Conservation (phyloP, 2,329 filamentous ascomycete genomes). For the Aspergillus sp. region DNA sequence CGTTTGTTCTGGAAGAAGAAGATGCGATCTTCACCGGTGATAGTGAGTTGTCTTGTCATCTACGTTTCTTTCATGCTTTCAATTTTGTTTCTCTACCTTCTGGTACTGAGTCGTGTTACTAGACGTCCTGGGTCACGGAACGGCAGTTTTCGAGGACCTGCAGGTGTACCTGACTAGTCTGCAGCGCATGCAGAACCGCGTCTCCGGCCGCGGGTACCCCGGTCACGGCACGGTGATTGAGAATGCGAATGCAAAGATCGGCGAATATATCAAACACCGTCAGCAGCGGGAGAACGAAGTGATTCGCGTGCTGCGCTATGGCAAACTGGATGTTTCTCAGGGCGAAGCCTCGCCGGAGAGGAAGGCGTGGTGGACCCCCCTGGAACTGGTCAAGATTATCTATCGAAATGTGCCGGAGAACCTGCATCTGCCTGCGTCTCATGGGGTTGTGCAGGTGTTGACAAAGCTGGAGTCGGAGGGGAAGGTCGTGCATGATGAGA, state of each 20-base stretch:
- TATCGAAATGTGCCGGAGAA: slow-evolving; percentile 76
- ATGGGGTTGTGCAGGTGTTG: slow-evolving; percentile 75
- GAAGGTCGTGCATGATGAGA: slow-evolving; percentile 50
- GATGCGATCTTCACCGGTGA: slow-evolving; percentile 85
- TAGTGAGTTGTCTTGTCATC: slow-evolving; percentile 43
- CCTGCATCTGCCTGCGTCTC: slow-evolving; percentile 72
- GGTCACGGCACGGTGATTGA: slow-evolving; percentile 80
- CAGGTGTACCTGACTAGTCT: slow-evolving; percentile 67
- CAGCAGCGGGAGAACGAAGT: slow-evolving; percentile 77
- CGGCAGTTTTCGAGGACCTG: slow-evolving; percentile 80
- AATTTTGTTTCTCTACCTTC: slow-evolving; percentile 4
- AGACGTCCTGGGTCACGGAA: slow-evolving; percentile 81
- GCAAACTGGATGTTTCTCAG: slow-evolving; percentile 32
- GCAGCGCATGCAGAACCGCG: slow-evolving; percentile 63
- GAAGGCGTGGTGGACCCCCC: slow-evolving; percentile 59
- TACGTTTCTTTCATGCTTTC: not conserved
- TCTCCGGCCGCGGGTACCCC: slow-evolving; percentile 70
- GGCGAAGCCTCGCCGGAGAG: slow-evolving; percentile 34
- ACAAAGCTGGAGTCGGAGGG: slow-evolving; percentile 75
- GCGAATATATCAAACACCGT: slow-evolving; percentile 81
- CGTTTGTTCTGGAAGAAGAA: slow-evolving; percentile 72
- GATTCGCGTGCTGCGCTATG: slow-evolving; percentile 58
- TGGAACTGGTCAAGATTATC: slow-evolving; percentile 84
- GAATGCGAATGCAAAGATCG: slow-evolving; percentile 68
- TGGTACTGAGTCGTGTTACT: not conserved